Evolutionary conservation across 495 filamentous ascomycete species (phyloP), one percentile per base, ranked within the genome.

Genomic region (Penicillium manginii): DNA sequence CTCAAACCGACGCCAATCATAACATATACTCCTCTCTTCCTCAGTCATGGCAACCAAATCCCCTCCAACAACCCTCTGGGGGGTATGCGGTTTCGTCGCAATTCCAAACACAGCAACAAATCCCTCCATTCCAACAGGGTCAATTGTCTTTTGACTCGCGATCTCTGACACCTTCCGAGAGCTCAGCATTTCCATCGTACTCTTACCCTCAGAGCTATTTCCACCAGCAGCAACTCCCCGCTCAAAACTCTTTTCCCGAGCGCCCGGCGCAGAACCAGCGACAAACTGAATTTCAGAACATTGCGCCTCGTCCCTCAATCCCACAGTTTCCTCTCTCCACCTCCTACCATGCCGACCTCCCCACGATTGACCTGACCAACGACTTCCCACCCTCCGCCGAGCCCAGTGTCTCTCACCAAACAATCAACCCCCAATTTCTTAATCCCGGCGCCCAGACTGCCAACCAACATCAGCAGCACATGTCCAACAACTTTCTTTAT

Each of bases 391-490:
- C 67, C 19, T 67, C 70, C 9, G 26, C 69, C n/a, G 61, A 65
- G 15, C 52, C 67, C 15, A 2, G 35, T 1, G 61, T 37, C 22
- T 50, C 64, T 1, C 63, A 67, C 51, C 65, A 71, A 18, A 78
- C 76, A 7, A 79, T 80, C 53, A 73, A 80, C 46, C 78, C 78
- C 1, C 71, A 72, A 22, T 80, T 70, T 53, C 65, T 79, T 0
- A 69, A 67, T 31, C 50, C 70, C 12, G 32, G 2, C 9, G 26
- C 65, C 29, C 67, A 69, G 55, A 52, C 63, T 18, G 54, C 61
- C 21, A 65, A 42, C 42, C 60, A 65, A 8, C 31, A 37, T 31
- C 48, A 37, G 40, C 54, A 59, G 19, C 22, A 63, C 5, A 49
- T 69, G 5, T 57, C 67, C 4, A 69, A 68, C 55, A 64, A 63